These are phyloP conservation scores for Dissophora ornata DNA, from an alignment of 192 early-diverging fungal genomes.

Conservation along the genomic window DNA sequence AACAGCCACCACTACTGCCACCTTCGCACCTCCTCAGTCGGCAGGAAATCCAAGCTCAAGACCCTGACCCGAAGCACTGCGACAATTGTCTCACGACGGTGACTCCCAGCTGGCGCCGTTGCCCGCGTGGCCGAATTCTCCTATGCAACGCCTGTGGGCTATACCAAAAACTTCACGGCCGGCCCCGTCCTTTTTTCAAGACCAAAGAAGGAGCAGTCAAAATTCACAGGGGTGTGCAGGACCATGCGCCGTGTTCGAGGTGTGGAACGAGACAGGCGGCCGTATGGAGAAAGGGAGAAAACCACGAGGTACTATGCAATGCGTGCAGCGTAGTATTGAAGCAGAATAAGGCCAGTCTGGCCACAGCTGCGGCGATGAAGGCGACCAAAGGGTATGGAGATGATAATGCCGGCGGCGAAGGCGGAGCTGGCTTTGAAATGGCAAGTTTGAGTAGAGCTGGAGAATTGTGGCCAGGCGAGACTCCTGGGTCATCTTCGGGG, in stretches of 20 bases:
- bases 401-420: too few relatives aligned
- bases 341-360: not conserved
- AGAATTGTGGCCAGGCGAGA: too few relatives aligned
- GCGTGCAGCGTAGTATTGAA: slow-evolving; percentile 4
- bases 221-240: slow-evolving; percentile 4
- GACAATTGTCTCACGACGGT: slow-evolving; percentile 22
- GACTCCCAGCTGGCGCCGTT: slow-evolving; percentile 46
- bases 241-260: slow-evolving; percentile 15
- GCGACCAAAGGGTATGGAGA: too few relatives aligned
- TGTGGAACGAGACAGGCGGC: slow-evolving; percentile 7
- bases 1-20: too few relatives aligned
- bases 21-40: not conserved
- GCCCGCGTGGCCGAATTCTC: slow-evolving; percentile 15
- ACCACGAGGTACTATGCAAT: slow-evolving; percentile 17
- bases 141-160: slow-evolving; percentile 48
- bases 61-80: slow-evolving; percentile 32
- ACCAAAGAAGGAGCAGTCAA: slow-evolving; percentile 33
- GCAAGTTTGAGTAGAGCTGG: too few relatives aligned
- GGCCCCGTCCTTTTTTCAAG: slow-evolving; percentile 19
- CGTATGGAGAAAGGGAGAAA: slow-evolving; percentile 5
- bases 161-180: slow-evolving; percentile 35
- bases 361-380: too few relatives aligned
- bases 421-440: too few relatives aligned
- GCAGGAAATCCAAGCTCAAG: not conserved
- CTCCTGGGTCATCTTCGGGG: too few relatives aligned